Evolutionary conservation across 2,329 filamentous ascomycete genomes (phyloP), one percentile per base, ranked within the genome.

Genomic region (Macrophomina pseudophaseolina): DNA sequence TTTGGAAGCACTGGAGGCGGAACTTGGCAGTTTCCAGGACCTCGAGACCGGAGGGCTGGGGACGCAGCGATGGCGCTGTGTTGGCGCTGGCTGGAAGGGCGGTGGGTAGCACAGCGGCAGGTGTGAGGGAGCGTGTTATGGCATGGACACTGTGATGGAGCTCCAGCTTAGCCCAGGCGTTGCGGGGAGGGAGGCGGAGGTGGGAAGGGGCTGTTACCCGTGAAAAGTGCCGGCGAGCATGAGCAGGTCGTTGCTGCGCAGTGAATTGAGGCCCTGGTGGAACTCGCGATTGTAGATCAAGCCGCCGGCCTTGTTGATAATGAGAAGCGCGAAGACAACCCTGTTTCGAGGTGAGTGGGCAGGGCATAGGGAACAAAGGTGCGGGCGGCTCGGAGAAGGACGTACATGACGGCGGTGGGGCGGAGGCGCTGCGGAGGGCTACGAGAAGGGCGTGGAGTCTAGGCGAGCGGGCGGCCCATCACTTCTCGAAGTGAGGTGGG

Each of bases 301-400:
- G 73, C 95, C 95, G 68, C 94, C 95, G 70, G 95, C 94, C 86
- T 99, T 99, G 85, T 97, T 98, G 84, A 99, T 97, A 78, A 99
- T 91, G 78, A 98, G 93, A 76, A 99, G 90, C 67, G 94, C 90
- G 80, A 96, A 95, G 79, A 99, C 91, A 71, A 93, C 92, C 95
- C 94, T 98, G 72, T 54, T 30, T 14, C 49, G 49, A 35, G 33
- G 64, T 66, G 30, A 66, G 64, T 53, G 58, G 35, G 51, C 23
- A 23, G 23, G 23, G 23, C 23, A 18, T 40, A 46, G 54, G 23
- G 18, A 56, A 28, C 28, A 59, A 35, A 5, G 66, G n/a, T 44
- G 51, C 38, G 49, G 59, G 59, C 38, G 40, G 33, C 30, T 49
- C 51, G 49, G 63, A 48, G 63, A 40, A 56, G 63, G 63, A 30